A percentile compares a stretch with the other conserved stretches of the same genome.
These are phyloP conservation scores for Caryopteris hybrid DNA, from an alignment of 305 asterid genomes.

Conservation along the genomic window DNA sequence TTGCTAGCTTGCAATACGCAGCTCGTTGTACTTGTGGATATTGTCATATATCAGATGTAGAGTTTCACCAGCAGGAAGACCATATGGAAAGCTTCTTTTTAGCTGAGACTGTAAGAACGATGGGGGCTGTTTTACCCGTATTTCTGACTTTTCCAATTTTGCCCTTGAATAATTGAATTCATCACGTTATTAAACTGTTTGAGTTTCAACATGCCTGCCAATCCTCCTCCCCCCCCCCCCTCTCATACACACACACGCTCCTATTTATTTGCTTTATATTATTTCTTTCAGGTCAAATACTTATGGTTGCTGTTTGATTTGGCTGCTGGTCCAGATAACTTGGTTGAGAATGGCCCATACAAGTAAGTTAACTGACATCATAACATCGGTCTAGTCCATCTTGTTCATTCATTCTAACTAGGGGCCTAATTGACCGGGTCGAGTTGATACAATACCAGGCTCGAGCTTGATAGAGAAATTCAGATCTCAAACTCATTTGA, in stretches of 20 bases:
- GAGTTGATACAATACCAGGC: not conserved
- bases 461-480: too few species aligned
- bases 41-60: slow-evolving; percentile 97
- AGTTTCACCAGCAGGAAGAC: slow-evolving; percentile 89
- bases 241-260: too few species aligned
- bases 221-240: not conserved
- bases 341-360: slow-evolving; percentile 96
- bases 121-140: not conserved
- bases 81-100: slow-evolving; percentile 98
- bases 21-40: slow-evolving; percentile 96
- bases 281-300: slow-evolving; percentile 71
- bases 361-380: slow-evolving; percentile 47
- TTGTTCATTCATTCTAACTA: not conserved
- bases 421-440: not conserved
- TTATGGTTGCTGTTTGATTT: slow-evolving; percentile 95
- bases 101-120: slow-evolving; percentile 83
- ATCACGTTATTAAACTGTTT: not conserved
- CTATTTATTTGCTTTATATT: not conserved
- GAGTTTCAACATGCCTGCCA: not conserved
- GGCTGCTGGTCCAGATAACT: slow-evolving; percentile 96
- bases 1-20: slow-evolving; percentile 84
- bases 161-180: not conserved
- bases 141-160: not conserved
- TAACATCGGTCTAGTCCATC: slow-evolving; percentile 8
- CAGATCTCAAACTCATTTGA: too few species aligned